Evolutionary conservation across 202 grass and related monocot species (phyloP).

Genomic region (Zoysia matrella): DNA sequence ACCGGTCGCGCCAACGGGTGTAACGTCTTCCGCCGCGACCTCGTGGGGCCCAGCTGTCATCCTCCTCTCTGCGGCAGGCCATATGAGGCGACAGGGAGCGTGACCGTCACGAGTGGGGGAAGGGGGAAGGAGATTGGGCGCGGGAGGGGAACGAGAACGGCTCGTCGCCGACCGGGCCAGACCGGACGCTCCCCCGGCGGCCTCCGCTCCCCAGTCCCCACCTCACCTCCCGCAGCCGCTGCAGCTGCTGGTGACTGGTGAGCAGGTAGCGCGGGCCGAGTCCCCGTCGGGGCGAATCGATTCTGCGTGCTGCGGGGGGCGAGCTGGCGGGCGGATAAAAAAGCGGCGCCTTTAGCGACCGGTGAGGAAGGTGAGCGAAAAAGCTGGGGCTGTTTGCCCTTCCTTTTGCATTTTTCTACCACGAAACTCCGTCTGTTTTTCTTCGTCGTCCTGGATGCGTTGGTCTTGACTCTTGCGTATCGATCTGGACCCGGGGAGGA

Average conservation of each 20-base stretch:
- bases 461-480: slow-evolving; percentile 38
- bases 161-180: slow-evolving; percentile 7
- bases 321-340: slow-evolving; percentile 44
- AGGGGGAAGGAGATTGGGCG: neutral
- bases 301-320: slow-evolving; percentile 37
- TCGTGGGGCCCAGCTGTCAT: slow-evolving; percentile 28
- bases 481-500: slow-evolving; percentile 45
- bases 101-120: slow-evolving; percentile 10
- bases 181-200: neutral
- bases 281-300: slow-evolving; percentile 45
- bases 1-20: slow-evolving; percentile 8
- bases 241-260: slow-evolving; percentile 9
- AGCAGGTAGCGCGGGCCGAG: neutral
- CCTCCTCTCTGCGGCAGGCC: neutral
- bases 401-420: slow-evolving; percentile 8
- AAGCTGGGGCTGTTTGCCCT: slow-evolving; percentile 25
- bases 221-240: slow-evolving; percentile 19
- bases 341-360: slow-evolving; percentile 33
- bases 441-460: slow-evolving; percentile 14
- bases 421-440: neutral
- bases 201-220: neutral
- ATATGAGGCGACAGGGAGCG: slow-evolving; percentile 33
- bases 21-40: slow-evolving; percentile 22
- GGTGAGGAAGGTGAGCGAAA: slow-evolving; percentile 32
- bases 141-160: slow-evolving; percentile 18